A percentile compares a stretch with the other conserved stretches of the same genome.
These are phyloP conservation scores for Gracilaria caudata DNA, from an alignment of 23 red algal genomes.

Conservation along the genomic window DNA sequence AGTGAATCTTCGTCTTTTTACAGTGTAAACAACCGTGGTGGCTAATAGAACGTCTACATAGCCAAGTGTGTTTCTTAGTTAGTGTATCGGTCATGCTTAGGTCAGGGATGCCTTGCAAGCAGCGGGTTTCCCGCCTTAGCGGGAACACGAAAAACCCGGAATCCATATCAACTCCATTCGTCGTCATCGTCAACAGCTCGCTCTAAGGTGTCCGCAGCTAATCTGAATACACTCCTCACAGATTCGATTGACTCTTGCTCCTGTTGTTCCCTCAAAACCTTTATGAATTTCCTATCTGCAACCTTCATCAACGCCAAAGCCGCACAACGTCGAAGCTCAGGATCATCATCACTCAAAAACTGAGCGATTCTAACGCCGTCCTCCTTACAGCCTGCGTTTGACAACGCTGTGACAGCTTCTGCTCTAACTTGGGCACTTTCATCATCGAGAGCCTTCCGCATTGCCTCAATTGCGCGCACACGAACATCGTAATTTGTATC, in stretches of 20 bases:
- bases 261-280: slow-evolving; percentile 6
- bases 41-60: too few species aligned
- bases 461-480: slow-evolving; percentile 43
- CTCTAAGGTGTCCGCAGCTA: slow-evolving; percentile 51
- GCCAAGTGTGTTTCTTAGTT: too few species aligned
- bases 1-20: too few species aligned
- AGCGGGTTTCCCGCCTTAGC: neutral
- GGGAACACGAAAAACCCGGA: neutral
- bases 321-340: slow-evolving; percentile 49
- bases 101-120: too few species aligned
- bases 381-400: slow-evolving; percentile 54
- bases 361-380: slow-evolving; percentile 34
- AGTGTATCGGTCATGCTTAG: neutral
- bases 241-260: slow-evolving; percentile 32
- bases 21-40: too few species aligned
- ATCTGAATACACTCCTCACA: slow-evolving; percentile 46
- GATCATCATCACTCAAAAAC: slow-evolving; percentile 51
- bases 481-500: slow-evolving; percentile 26
- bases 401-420: slow-evolving; percentile 71
- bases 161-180: slow-evolving; percentile 32
- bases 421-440: slow-evolving; percentile 46
- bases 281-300: neutral
- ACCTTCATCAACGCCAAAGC: slow-evolving; percentile 75
- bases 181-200: slow-evolving; percentile 13
- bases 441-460: slow-evolving; percentile 54